Conservation (phyloP, 192 early-diverging fungal species). For the Helicostylum pulchrum region DNA sequence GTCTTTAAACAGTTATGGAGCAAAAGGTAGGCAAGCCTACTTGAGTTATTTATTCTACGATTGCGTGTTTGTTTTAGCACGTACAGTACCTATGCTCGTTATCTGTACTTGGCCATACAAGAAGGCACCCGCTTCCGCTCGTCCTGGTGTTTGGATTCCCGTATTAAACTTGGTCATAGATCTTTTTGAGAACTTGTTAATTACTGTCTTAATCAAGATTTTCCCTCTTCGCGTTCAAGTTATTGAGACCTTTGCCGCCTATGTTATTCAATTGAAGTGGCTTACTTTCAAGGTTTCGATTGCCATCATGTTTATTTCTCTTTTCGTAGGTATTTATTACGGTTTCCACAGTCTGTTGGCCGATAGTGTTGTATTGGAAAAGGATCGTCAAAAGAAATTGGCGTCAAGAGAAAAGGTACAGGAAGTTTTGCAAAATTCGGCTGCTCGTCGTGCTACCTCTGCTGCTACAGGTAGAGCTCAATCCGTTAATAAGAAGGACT, state of each 20-base stretch:
- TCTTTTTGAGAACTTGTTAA: slow-evolving; percentile 19
- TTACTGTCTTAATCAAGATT: slow-evolving; percentile 6
- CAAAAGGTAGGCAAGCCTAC: slow-evolving; percentile 23
- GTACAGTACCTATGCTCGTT: slow-evolving; percentile 21
- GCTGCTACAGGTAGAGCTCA: background rate
- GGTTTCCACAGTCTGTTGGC: slow-evolving; percentile 30
- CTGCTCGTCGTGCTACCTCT: slow-evolving; percentile 4
- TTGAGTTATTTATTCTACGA: slow-evolving; percentile 22
- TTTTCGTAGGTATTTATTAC: slow-evolving; percentile 30
- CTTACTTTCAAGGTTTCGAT: slow-evolving; percentile 6
- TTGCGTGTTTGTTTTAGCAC: slow-evolving; percentile 20
- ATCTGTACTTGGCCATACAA: slow-evolving; percentile 18
- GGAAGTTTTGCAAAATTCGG: slow-evolving; percentile 4
- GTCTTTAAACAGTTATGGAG: slow-evolving; percentile 16
- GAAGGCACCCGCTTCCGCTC: slow-evolving; percentile 10
- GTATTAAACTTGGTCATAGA: slow-evolving; percentile 14
- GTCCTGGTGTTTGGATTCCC: slow-evolving; percentile 26
- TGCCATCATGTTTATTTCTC: slow-evolving; percentile 6
- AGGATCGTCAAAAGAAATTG: slow-evolving; percentile 20
- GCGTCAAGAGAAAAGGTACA: slow-evolving; percentile 10
- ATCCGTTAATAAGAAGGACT: slow-evolving; percentile 1
- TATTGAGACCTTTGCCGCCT: background rate
- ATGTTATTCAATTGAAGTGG: slow-evolving; percentile 25
- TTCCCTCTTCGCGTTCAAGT: slow-evolving; percentile 20
- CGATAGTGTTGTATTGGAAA: slow-evolving; percentile 35